A percentile compares a stretch with the other conserved stretches of the same genome.
phyloP scores from a whole-genome alignment of 768 basidiomycete species.

The Daedalea quercina region DNA sequence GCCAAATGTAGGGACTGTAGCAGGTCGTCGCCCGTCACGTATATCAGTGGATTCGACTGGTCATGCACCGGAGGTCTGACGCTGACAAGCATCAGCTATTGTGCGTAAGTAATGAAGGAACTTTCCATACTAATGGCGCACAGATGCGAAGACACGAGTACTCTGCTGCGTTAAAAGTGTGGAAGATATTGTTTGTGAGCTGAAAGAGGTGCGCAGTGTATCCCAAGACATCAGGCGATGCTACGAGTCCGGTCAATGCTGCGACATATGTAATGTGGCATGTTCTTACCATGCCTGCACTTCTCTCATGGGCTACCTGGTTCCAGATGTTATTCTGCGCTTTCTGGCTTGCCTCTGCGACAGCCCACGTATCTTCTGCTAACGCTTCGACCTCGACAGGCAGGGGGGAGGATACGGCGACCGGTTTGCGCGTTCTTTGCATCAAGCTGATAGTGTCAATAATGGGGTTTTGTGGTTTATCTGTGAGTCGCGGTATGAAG shows the following conservation, averaged over 20 bases:
- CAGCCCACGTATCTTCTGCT: conserved; percentile 5
- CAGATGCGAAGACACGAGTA: conserved; percentile 41
- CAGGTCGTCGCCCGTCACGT: conserved; percentile 42
- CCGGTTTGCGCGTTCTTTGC: not conserved
- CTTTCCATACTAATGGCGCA: conserved; percentile 50
- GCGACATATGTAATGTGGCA: not conserved
- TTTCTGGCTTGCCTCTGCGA: not conserved
- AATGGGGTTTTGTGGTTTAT: conserved; percentile 76
- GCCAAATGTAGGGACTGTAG: conserved; percentile 47
- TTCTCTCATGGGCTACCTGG: not conserved
- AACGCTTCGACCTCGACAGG: conserved; percentile 5
- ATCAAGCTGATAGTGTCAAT: conserved; percentile 44
- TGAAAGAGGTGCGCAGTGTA: conserved; percentile 32
- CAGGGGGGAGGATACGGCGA: not conserved
- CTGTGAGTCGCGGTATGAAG: conserved; percentile 56
- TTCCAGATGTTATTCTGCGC: conserved; percentile 7
- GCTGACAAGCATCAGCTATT: conserved; percentile 27
- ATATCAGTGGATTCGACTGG: conserved; percentile 30
- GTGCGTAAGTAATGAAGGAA: not conserved
- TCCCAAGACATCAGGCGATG: conserved; percentile 50
- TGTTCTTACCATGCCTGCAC: not conserved
- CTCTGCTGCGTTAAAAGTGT: conserved; percentile 70
- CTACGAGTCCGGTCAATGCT: conserved; percentile 1
- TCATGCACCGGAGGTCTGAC: conserved; percentile 40
- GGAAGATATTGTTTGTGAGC: conserved; percentile 28